Base-by-base conservation (phyloP, 352 stramenopile species). In the Globisporangium mamillatum region DNA sequence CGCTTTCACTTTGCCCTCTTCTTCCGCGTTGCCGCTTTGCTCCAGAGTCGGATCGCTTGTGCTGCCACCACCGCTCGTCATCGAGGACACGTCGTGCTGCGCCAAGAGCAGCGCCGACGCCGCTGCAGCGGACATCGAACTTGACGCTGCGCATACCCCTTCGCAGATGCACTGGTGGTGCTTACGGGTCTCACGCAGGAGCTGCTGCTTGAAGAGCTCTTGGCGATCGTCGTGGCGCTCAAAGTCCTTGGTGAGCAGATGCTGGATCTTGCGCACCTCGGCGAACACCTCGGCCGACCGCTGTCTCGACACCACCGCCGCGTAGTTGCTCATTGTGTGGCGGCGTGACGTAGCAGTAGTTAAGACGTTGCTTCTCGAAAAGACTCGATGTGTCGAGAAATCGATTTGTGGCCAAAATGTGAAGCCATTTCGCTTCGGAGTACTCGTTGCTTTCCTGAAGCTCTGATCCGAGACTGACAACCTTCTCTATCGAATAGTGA, bases 121-220 rank as follows among this genome's bases (percentile, higher is more conserved):
- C 22, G 64, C 72, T 0, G 71, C 67, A 7, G 71, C 69, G 27
- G 64, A 63, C 24, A 50, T 69, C 1, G 75, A 41, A 63, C 67
- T 77, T 53, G 71, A 74, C 4, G 55, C 52, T 10, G 63, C 65
- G 54, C 75, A 77, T 4, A 73, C 76, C 3, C 72, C 58, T 29
- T 83, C 71, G 46, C 76, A 90, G 36, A 88, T 88, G 25, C 69
- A 69, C 52, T 82, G 75, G 59, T 77, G 75, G 73, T 87, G 75
- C 66, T 75, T 82, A 22, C 79, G 75, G 54, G 80, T 76, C 57
- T 88, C 78, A 41, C 71, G 71, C 16, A 73, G 76, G 69, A 88
- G 88, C 58, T 85, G 75, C 72, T 77, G 76, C 58, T 82, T 80
- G 71, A 90, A 90, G 22, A 74, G 71, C 69, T 76, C 68, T 61